Conservation (phyloP, 2,329 filamentous ascomycete genomes). For the Podosphaera aphanis region DNA sequence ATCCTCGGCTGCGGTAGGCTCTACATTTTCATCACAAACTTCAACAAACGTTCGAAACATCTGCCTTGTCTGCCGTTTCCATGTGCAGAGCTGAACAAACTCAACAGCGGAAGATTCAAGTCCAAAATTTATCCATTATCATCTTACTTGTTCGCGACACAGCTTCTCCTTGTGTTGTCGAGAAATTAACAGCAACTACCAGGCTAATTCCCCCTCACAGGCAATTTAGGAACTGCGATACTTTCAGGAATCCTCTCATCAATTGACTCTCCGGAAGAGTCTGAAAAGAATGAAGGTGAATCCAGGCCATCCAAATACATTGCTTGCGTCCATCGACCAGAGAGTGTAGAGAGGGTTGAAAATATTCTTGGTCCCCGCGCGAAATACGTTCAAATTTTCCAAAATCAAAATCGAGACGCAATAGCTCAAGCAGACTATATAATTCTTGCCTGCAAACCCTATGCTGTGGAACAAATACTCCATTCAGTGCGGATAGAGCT, state of each 20-base stretch:
- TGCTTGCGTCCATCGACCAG: constrained; percentile 51
- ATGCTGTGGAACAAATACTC: constrained; percentile 47
- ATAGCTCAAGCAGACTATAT: constrained; percentile 47
- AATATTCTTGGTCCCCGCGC: constrained; percentile 39
- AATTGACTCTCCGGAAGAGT: constrained; percentile 28
- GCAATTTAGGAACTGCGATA: constrained; percentile 70
- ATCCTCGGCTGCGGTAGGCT: constrained; percentile 1
- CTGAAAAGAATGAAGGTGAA: constrained; percentile 23
- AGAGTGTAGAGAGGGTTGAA: constrained; percentile 45
- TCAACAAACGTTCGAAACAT: too few species aligned
- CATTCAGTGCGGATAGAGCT: constrained; percentile 48
- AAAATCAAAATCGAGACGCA: constrained; percentile 47
- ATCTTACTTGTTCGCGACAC: too few species aligned
- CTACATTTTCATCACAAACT: background rate
- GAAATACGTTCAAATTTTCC: constrained; percentile 37
- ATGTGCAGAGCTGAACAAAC: too few species aligned
- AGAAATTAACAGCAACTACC: too few species aligned
- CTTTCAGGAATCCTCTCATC: constrained; percentile 57
- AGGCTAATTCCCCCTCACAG: constrained; percentile 19
- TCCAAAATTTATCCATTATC: too few species aligned
- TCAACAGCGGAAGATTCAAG: too few species aligned
- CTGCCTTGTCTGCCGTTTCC: too few species aligned
- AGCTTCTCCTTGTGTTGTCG: too few species aligned
- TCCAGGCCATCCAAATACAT: constrained; percentile 54
- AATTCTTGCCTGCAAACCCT: constrained; percentile 60